Evolutionary conservation across 495 filamentous ascomycete species (phyloP), one percentile per base, ranked within the genome.

Genomic region (Pyronema omphalodes): DNA sequence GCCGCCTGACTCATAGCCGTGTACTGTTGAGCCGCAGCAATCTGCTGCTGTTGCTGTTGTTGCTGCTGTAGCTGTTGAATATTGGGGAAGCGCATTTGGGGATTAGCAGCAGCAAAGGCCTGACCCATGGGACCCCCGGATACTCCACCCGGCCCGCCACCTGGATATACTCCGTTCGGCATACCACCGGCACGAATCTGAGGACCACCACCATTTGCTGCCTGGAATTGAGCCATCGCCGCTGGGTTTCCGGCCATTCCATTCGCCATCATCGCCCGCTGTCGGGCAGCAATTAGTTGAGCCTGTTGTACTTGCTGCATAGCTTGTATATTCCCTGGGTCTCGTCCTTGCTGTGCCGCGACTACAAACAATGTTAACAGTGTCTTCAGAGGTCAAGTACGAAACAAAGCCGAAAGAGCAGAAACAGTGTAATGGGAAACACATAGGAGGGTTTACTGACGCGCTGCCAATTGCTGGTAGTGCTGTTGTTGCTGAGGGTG

Each of bases 11-110:
- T 65, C 33, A 53, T 53, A 43, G 65, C 54, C 7, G 63, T 62
- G 17, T 64, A 52, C 48, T 72, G 71, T 29, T 71, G 69, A 37
- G 70, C 46, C 63, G 68, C 40, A 68, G 70, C 19, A 60, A 68
- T 57, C 52, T 67, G 68, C 7, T 69, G 68, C 17, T 70, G 66
- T 49, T 70, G 71, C 54, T 73, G 73, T 33, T 72, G 66, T 19
- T 69, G 70, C 12, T 73, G 71, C 51, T 74, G 64, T 37, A 70
- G 67, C 53, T 76, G 76, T 37, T 78, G 75, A 44, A 71, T 67
- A 53, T 70, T 71, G 44, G 62, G 55, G 46, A 59, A 33, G 59
- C 59, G 55, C 52, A 66, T 57, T 35, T 63, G 61, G 44, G 61
- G 62, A 51, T 63, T 63, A 43, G 55, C 58, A 35, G 61, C 57